A percentile compares a stretch with the other conserved stretches of the same genome.
These are phyloP conservation scores for Chytriomyces confervae DNA, from an alignment of 192 early-diverging fungal species.

Conservation along the genomic window DNA sequence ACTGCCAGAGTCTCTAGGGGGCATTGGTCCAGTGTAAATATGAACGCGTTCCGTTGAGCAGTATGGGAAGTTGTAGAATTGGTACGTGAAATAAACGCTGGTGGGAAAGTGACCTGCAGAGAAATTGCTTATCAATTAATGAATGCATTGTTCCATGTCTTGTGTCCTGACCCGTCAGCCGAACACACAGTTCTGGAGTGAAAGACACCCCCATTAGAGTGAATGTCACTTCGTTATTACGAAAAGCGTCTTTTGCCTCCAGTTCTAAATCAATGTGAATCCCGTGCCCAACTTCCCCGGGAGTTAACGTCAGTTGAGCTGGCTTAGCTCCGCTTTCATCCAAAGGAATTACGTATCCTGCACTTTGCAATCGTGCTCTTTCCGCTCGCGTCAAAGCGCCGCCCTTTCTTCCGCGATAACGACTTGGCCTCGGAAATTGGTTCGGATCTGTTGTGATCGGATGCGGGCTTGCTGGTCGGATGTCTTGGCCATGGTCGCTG, in stretches of 20 bases:
- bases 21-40: conserved; percentile 49
- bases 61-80: conserved; percentile 54
- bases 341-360: conserved; percentile 43
- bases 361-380: conserved; percentile 45
- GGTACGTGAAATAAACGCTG: conserved; percentile 49
- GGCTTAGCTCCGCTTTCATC: conserved; percentile 43
- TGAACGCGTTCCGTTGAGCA: conserved; percentile 38
- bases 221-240: conserved; percentile 41
- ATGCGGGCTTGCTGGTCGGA: background rate
- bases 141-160: background rate
- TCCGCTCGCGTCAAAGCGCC: conserved; percentile 33
- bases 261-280: conserved; percentile 27
- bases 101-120: conserved; percentile 33
- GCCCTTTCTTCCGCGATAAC: conserved; percentile 6
- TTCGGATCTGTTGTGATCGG: background rate
- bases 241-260: conserved; percentile 32
- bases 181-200: conserved; percentile 22
- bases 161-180: conserved; percentile 22
- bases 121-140: background rate
- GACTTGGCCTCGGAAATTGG: conserved; percentile 11
- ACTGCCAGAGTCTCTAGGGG: conserved; percentile 12
- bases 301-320: conserved; percentile 2
- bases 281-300: background rate
- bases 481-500: background rate
- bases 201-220: conserved; percentile 45